Conservation (phyloP, 192 early-diverging fungal genomes). For the Coemansia javaensis region DNA sequence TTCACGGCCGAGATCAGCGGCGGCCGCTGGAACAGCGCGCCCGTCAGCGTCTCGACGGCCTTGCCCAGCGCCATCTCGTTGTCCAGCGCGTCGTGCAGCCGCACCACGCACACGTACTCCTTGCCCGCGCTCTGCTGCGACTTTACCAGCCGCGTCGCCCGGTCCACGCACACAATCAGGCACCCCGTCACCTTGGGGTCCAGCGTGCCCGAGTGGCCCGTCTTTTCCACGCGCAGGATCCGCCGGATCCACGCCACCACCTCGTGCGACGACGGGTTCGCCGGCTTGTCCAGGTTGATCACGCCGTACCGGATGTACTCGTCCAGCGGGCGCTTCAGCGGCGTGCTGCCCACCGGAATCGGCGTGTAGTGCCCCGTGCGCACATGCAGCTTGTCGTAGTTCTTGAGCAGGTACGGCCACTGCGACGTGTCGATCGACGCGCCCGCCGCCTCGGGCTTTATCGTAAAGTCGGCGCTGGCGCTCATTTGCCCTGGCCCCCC, state of each 20-base stretch:
- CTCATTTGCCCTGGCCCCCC: too few species aligned
- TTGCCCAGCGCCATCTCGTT: constrained; percentile 79
- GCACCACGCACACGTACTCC: constrained; percentile 94
- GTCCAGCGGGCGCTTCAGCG: constrained; percentile 85
- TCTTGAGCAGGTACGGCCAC: constrained; percentile 97
- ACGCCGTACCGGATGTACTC: constrained; percentile 96
- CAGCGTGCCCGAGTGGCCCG: constrained; percentile 96
- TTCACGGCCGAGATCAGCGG: constrained; percentile 99
- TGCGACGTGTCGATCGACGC: constrained; percentile 84
- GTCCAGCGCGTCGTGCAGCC: constrained; percentile 92
- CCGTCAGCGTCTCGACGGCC: constrained; percentile 93
- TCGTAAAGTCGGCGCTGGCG: constrained; percentile 54
- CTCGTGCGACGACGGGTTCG: constrained; percentile 99
- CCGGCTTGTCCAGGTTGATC: constrained; percentile 99
- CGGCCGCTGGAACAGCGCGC: constrained; percentile 97
- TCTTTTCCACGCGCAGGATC: constrained; percentile 96
- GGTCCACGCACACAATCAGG: constrained; percentile 97
- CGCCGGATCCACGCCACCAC: constrained; percentile 99
- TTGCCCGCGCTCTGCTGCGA: constrained; percentile 99
- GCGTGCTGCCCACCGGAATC: constrained; percentile 89
- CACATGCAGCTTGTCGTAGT: constrained; percentile 97
- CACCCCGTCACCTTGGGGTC: constrained; percentile 99
- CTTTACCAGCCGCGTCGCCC: constrained; percentile 97
- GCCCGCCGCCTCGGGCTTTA: constrained; percentile 78
- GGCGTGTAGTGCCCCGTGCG: constrained; percentile 98